Base-by-base conservation (phyloP, 2,329 filamentous ascomycete species). In the Pseudopyricularia javanii region DNA sequence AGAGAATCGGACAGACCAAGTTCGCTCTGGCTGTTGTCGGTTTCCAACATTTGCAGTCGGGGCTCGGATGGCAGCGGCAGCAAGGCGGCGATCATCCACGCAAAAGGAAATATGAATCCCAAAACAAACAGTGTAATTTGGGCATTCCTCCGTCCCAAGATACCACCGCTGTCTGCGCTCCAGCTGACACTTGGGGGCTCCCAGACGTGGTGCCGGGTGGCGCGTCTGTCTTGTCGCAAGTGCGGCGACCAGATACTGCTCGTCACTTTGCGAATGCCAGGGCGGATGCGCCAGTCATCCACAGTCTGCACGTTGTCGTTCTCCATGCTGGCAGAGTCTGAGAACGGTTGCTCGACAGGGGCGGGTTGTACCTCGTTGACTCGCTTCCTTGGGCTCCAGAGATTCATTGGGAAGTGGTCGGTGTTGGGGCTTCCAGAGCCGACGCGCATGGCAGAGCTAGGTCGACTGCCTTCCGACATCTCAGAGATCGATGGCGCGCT, bases 1-100 rank as follows among this genome's bases (percentile, higher is more conserved):
- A 67, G 59, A 35, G 66, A 64, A 9, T 68, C 64, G 11, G 66
- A 66, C 20, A 69, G 60, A 34, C 69, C 67, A 28, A 71, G 61
- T 26, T 70, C 67, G 50, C 67, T 68, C 17, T 67, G 66, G 61
- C 67, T 72, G 52, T 65, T 64, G 47, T 69, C 62, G 28, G 61
- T 65, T 61, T 83, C 74, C 37, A 74, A 69, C 65, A 80, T 78
- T 17, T 76, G 69, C 1, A 68, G 60, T 20, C 72, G 68, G 8
- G 82, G 77, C 53, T 76, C 75, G 1, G 71, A 70, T 9, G 86
- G 86, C 7, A 94, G 68, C 1, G 87, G 86, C 12, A 93, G 71
- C 52, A 91, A 75, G 1, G 88, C 79, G 2, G 84, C 89, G 57
- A 89, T 73, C 70, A 91, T 86, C 88, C 88, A 94, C 53, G 84